Conservation (phyloP, 345 rosid species). For the Capsella bursapastoris region DNA sequence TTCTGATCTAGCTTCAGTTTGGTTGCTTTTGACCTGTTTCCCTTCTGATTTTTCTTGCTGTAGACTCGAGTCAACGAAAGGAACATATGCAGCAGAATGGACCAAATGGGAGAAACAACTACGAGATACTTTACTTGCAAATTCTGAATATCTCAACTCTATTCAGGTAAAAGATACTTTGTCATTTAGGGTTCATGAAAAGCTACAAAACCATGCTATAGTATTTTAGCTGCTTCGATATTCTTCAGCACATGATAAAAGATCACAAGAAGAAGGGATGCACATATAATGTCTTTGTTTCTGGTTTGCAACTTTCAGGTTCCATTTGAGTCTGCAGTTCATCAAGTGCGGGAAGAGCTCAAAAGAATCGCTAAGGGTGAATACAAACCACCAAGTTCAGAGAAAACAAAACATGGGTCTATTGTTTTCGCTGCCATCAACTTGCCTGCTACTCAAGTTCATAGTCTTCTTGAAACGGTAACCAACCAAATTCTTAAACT, state of each 20-base stretch:
- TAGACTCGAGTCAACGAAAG: slow-evolving; percentile 84
- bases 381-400: slow-evolving; percentile 62
- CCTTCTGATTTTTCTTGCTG: slow-evolving; percentile 15
- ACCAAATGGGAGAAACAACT: slow-evolving; percentile 82
- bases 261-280: neutral
- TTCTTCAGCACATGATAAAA: neutral
- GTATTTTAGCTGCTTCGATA: slow-evolving; percentile 9
- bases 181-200: slow-evolving; percentile 7
- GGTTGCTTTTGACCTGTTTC: slow-evolving; percentile 23
- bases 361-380: slow-evolving; percentile 68
- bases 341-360: slow-evolving; percentile 77
- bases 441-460: slow-evolving; percentile 63
- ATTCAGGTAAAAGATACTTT: slow-evolving; percentile 59
- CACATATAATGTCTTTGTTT: slow-evolving; percentile 8
- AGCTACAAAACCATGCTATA: neutral
- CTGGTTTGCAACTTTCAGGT: slow-evolving; percentile 54
- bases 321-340: slow-evolving; percentile 76
- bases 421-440: slow-evolving; percentile 83
- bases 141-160: slow-evolving; percentile 68
- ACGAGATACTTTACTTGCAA: slow-evolving; percentile 53
- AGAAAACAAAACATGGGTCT: slow-evolving; percentile 67
- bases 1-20: slow-evolving; percentile 12
- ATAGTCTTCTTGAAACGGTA: slow-evolving; percentile 64
- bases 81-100: slow-evolving; percentile 78
- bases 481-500: slow-evolving; percentile 12